Conservation (phyloP, 2,329 filamentous ascomycete genomes). For the Colletotrichum tropicicola region DNA sequence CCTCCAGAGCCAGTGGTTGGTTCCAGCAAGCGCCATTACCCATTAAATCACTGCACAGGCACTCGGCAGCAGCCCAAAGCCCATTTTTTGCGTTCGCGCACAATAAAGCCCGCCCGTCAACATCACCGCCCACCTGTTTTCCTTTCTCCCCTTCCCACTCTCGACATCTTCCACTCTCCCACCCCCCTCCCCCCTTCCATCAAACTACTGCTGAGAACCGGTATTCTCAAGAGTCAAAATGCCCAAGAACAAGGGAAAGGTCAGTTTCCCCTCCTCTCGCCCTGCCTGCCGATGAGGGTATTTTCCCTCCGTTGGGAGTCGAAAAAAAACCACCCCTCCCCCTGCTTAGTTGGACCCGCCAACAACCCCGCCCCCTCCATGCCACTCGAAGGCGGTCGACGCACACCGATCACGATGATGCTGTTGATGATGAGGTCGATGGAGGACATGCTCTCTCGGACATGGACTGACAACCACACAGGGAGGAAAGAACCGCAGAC, state of each 20-base stretch:
- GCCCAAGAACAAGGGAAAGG: slow-evolving; percentile 99
- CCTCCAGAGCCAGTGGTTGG: neutral
- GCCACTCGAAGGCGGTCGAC: slow-evolving; percentile 6
- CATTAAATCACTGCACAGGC: slow-evolving; percentile 12
- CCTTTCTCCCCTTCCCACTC: slow-evolving; percentile 4
- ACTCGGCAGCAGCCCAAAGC: slow-evolving; percentile 8
- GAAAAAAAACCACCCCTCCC: slow-evolving; percentile 22
- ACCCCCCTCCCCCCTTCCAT: slow-evolving; percentile 10
- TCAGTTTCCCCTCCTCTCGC: slow-evolving; percentile 62
- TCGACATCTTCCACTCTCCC: slow-evolving; percentile 13
- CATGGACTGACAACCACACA: slow-evolving; percentile 48
- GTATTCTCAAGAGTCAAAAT: slow-evolving; percentile 60
- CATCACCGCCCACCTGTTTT: slow-evolving; percentile 13
- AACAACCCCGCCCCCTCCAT: slow-evolving; percentile 31
- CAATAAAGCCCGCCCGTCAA: slow-evolving; percentile 32
- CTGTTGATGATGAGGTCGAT: neutral
- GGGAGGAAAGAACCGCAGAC: slow-evolving; percentile 98
- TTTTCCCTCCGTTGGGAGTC: neutral
- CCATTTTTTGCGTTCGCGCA: slow-evolving; percentile 15
- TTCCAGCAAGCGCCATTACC: slow-evolving; percentile 4
- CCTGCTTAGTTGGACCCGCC: slow-evolving; percentile 28
- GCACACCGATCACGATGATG: slow-evolving; percentile 20
- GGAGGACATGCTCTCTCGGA: neutral
- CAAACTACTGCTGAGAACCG: slow-evolving; percentile 35
- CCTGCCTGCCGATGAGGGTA: neutral